Percentiles rank a stretch among this genome's conserved stretches.
Evolutionary conservation across 2,329 filamentous ascomycete species (phyloP).

Genomic region (Xylariaceae sp.): DNA sequence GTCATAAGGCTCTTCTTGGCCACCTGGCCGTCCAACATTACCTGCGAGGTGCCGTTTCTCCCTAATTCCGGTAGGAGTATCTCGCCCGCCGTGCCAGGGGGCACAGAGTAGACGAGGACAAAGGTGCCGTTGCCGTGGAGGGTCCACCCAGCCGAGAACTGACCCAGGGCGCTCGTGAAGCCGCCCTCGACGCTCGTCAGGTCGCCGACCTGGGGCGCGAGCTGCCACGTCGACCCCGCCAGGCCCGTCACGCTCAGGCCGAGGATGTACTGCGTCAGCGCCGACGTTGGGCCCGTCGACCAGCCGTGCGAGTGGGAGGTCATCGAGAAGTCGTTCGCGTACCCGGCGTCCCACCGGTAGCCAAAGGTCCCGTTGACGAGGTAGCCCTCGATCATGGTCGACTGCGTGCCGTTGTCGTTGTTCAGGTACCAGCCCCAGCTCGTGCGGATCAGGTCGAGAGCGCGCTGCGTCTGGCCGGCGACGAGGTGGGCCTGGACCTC

Average conservation of each 20-base stretch:
- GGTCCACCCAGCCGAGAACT: slow-evolving; percentile 27
- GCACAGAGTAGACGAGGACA: slow-evolving; percentile 17
- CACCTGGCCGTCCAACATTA: slow-evolving; percentile 14
- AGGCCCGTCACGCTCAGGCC: slow-evolving; percentile 32
- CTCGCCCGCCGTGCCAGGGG: slow-evolving; percentile 16
- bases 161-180: slow-evolving; percentile 31
- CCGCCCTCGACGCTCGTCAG: slow-evolving; percentile 31
- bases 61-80: slow-evolving; percentile 15
- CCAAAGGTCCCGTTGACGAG: slow-evolving; percentile 47
- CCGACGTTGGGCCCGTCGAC: slow-evolving; percentile 39
- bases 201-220: slow-evolving; percentile 33
- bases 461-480: slow-evolving; percentile 38
- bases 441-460: slow-evolving; percentile 46
- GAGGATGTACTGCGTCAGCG: slow-evolving; percentile 35
- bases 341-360: slow-evolving; percentile 46
- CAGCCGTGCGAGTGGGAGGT: slow-evolving; percentile 44
- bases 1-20: slow-evolving; percentile 2
- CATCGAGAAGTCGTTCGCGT: slow-evolving; percentile 38
- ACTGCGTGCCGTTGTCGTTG: slow-evolving; percentile 49
- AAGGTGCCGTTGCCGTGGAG: slow-evolving; percentile 10
- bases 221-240: slow-evolving; percentile 27
- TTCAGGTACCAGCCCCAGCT: slow-evolving; percentile 55
- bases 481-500: slow-evolving; percentile 51
- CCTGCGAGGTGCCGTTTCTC: slow-evolving; percentile 1
- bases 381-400: slow-evolving; percentile 54